Base-by-base conservation (phyloP, 208 protist genomes). In the Herpetomonas muscarum region DNA sequence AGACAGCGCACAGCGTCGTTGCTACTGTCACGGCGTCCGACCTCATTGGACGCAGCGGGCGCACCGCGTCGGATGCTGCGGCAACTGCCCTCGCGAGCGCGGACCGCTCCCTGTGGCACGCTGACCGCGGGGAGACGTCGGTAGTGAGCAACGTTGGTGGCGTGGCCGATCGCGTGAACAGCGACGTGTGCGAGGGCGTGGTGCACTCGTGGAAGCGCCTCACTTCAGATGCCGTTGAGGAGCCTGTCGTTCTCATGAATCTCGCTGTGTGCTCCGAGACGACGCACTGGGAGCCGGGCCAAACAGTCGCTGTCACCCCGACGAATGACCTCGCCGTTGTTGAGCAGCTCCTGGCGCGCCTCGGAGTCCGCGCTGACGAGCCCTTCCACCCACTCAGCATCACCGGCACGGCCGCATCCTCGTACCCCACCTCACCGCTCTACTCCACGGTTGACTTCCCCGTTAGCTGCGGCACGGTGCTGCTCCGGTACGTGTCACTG, bases 221-320 rank as follows among this genome's bases (percentile, higher is more conserved):
- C 1, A 81, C 70, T 2, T 46, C 61, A 22, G 10, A 54, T 7
- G 25, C 45, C 13, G 64, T 42, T 7, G 47, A 63, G 9, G 24
- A 55, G 2, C 42, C 53, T 2, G 70, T 81, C 31, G 15, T 81
- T n/a, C 68, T 78, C 30, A 48, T 85, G 25, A 54, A 75, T 47
- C 41, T 85, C 3, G 39, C 29, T 0, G 74, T 81, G 15, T 47
- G 34, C 9, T 26, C 19, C 0, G 68, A 61, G 28, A 62, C 29
- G 13, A 46, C 61, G 46, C 47, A 67, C 34, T 92, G 80, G 79
- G 3, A 25, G 2, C 81, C 85, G 2, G 85, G 85, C 12, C 80
- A 92, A 55, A 67, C 79, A 0, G 69, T 92, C 25, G 47, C 67
- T 15, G 49, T 92, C 17, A 39, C 79, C 21, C 80, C 79, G 15